Evolutionary conservation across 1,139 yeast genomes (phyloP), one percentile per base, ranked within the genome.

Genomic region (Candida freyschussii): DNA sequence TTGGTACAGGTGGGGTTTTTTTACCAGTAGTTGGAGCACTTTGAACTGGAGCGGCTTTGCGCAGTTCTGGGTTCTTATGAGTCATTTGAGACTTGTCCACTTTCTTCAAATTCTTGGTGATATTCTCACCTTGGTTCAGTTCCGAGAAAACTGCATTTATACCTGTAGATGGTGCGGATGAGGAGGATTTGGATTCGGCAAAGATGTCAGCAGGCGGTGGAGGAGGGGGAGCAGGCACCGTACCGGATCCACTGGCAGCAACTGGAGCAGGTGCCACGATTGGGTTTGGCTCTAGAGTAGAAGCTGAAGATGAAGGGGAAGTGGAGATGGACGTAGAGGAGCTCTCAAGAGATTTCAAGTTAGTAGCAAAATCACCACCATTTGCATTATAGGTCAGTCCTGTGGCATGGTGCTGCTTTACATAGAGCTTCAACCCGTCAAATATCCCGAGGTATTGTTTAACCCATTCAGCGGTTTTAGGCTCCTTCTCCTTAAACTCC

Each of bases 71-170:
- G 59, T 87, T 87, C 63, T 87, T 89, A 61, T 87, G 96, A 20
- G 95, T 86, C 93, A 85, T 86, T 62, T 87, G 84, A 13, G 94
- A 81, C 62, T 78, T 84, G 48, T 87, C 96, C 27, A 91, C 97
- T 60, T 91, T 91, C 56, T 81, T 85, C 50, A 93, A 75, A 5
- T 87, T 84, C 18, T 89, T 67, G 3, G 97, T 89, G 50, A 93
- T 81, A 24, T 63, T 63, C 45, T 78, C 84, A 36, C 99, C 99
- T 62, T 79, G 72, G 62, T 81, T 89, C 43, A 93, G 67, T 46
- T 85, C 94, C n/a, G 85, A 80, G 58, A 93, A 91, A 9, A 93
- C 96, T 1, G 97, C 97, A 47, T 69, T 70, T 69, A 89, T 75
- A 27, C 89, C 84, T 16, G 60, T 44, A 5, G 57, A 33, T 5